A percentile compares a stretch with the other conserved stretches of the same genome.
Conservation (phyloP, 345 rosid species). For the Ceriops zippeliana region DNA sequence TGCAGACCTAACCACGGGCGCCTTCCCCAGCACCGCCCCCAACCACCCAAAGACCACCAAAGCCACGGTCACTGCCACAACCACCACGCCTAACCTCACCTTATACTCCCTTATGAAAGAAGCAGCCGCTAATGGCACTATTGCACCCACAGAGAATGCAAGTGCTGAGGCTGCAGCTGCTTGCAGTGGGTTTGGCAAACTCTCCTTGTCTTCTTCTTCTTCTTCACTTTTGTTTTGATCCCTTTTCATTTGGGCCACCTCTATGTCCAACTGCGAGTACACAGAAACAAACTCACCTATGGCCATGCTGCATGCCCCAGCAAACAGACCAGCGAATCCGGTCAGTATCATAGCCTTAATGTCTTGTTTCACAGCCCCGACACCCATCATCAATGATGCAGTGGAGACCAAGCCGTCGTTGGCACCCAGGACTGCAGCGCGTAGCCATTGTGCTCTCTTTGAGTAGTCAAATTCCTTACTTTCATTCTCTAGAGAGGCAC, state of each 20-base stretch:
- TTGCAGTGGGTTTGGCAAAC: constrained; percentile 70
- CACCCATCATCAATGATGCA: constrained; percentile 86
- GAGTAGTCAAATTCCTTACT: constrained; percentile 52
- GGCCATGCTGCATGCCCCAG: constrained; percentile 98
- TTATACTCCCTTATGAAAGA: constrained; percentile 61
- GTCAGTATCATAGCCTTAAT: constrained; percentile 73
- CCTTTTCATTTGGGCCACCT: constrained; percentile 69
- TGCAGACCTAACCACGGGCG: constrained; percentile 48
- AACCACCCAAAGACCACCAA: constrained; percentile 64
- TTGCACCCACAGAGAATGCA: constrained; percentile 75
- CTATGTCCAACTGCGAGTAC: constrained; percentile 75
- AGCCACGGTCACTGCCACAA: constrained; percentile 58
- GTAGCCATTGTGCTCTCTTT: constrained; percentile 85
- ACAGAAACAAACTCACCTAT: constrained; percentile 94
- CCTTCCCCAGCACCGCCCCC: constrained; percentile 79
- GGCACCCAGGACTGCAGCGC: constrained; percentile 93
- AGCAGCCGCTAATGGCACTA: constrained; percentile 80
- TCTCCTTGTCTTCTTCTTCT: constrained; percentile 33
- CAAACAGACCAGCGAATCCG: constrained; percentile 84
- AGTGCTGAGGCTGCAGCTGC: constrained; percentile 88
- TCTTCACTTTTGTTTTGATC: constrained; percentile 22
- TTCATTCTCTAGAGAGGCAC: constrained; percentile 22
- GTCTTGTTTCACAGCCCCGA: constrained; percentile 82
- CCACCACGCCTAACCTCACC: constrained; percentile 58
- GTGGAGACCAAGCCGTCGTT: constrained; percentile 90